Conservation (phyloP, 129 eudicot genomes). For the Mikania micrantha region DNA sequence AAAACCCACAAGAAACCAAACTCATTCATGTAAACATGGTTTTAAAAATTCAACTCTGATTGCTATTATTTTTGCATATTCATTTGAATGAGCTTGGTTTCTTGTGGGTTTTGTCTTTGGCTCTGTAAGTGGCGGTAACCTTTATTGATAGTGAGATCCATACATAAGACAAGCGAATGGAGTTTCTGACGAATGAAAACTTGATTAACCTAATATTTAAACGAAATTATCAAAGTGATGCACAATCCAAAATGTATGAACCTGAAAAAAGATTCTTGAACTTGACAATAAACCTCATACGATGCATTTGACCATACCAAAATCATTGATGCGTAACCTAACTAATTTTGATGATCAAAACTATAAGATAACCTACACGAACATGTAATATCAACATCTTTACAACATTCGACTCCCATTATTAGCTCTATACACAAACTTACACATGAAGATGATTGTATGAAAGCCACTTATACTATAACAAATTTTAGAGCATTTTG, state of each 20-base stretch:
- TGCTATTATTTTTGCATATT: too few species aligned
- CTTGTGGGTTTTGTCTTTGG: too few species aligned
- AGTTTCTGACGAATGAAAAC: too few species aligned
- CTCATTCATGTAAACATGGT: too few species aligned
- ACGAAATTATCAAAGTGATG: too few species aligned
- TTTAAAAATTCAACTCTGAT: too few species aligned
- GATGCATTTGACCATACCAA: background rate
- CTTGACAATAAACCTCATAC: background rate
- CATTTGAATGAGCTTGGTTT: too few species aligned
- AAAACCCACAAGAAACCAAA: too few species aligned
- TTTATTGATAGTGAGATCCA: too few species aligned
- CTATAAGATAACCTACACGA: slow-evolving; percentile 5
- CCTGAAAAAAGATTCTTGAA: slow-evolving; percentile 6
- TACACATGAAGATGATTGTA: slow-evolving; percentile 3
- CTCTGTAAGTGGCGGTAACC: too few species aligned
- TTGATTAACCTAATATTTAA: too few species aligned
- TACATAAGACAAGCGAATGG: too few species aligned
- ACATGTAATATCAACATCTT: slow-evolving; percentile 19
- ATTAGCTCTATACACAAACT: slow-evolving; percentile 26
- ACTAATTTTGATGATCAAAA: background rate
- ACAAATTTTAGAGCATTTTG: slow-evolving; percentile 46
- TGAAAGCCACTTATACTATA: background rate
- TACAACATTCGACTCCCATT: slow-evolving; percentile 21
- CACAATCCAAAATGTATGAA: slow-evolving; percentile 7
- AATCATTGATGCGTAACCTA: slow-evolving; percentile 6